A percentile compares a stretch with the other conserved stretches of the same genome.
Conservation (phyloP, 2,329 filamentous ascomycete species). For the Trichoderma sp. region DNA sequence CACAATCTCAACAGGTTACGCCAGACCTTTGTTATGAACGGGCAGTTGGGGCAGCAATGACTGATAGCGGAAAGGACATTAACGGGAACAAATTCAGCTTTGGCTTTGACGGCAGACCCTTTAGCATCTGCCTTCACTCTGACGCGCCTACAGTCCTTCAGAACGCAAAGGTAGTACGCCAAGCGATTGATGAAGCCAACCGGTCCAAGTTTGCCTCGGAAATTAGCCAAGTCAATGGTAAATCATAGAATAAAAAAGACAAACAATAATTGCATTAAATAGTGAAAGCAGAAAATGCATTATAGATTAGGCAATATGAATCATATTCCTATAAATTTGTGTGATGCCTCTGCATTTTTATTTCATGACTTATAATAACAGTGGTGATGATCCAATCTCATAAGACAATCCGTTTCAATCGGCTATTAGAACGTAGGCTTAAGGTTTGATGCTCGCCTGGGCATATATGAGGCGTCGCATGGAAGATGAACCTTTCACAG, state of each 20-base stretch:
- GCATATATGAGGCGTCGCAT: background rate
- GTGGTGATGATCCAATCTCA: background rate
- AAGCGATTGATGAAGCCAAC: background rate
- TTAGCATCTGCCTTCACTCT: background rate
- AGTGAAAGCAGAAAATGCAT: background rate
- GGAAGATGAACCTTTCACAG: background rate
- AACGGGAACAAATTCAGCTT: background rate
- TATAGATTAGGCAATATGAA: background rate
- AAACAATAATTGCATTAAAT: background rate
- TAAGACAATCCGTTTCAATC: no score
- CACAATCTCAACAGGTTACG: background rate
- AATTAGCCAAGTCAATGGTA: background rate
- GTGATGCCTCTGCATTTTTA: background rate
- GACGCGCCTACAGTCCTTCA: background rate
- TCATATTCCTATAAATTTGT: background rate
- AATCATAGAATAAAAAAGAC: background rate
- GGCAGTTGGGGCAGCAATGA: background rate
- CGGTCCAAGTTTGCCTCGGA: background rate
- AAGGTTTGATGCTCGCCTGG: background rate
- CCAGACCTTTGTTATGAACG: background rate
- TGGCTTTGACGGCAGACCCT: background rate
- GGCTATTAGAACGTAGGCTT: background rate
- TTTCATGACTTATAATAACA: no score
- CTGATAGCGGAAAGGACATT: background rate
- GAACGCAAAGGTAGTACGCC: background rate